A percentile compares a stretch with the other conserved stretches of the same genome.
phyloP scores from a whole-genome alignment of 805 yeast species.

The Wickerhamiella nectarea region DNA sequence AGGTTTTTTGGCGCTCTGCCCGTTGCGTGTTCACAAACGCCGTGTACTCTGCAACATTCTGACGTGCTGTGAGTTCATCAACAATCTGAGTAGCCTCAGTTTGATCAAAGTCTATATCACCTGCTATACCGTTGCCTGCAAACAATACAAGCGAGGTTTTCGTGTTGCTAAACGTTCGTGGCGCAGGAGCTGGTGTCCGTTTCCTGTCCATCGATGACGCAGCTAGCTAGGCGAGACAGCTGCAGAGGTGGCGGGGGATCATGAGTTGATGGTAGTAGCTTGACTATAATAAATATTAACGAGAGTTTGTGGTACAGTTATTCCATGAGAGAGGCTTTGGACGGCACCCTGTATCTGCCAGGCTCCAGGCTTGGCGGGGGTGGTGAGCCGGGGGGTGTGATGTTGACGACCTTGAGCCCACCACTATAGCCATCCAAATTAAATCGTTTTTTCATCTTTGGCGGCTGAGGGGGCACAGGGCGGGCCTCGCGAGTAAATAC shows the following conservation, averaged over 20 bases:
- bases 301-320: too few relatives aligned
- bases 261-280: too few relatives aligned
- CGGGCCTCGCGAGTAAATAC: constrained; percentile 4
- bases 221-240: neutral
- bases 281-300: neutral
- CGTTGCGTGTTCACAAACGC: constrained; percentile 22
- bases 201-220: neutral
- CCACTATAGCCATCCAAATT: constrained; percentile 8
- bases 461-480: neutral
- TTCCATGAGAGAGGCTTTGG: constrained; percentile 6
- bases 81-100: constrained; percentile 13
- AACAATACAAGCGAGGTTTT: constrained; percentile 15
- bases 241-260: neutral
- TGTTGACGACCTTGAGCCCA: constrained; percentile 8
- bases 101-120: constrained; percentile 12
- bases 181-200: neutral
- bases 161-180: constrained; percentile 6
- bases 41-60: constrained; percentile 18
- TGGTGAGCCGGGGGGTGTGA: constrained; percentile 3
- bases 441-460: constrained; percentile 1
- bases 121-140: constrained; percentile 20
- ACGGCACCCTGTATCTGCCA: constrained; percentile 3
- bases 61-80: constrained; percentile 20
- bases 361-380: neutral
- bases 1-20: constrained; percentile 20